phyloP scores from a whole-genome alignment of 192 early-diverging fungal species.

The Gigaspora rosea region DNA sequence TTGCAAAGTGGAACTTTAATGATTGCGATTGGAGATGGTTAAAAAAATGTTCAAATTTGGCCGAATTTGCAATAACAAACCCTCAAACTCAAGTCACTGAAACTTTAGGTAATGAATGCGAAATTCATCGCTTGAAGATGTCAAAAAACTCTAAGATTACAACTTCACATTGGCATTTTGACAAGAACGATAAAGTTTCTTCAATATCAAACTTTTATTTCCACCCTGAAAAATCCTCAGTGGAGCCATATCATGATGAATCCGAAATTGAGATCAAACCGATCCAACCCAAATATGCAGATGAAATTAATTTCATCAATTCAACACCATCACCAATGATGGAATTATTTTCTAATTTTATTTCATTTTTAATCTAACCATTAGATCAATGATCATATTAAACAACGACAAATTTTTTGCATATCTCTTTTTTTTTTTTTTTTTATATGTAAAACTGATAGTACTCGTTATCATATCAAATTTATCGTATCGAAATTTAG shows the following conservation, averaged over 20 bases:
- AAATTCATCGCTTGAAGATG: constrained; percentile 5
- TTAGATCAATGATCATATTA: too few species aligned
- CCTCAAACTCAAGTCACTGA: background rate
- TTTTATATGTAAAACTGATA: too few species aligned
- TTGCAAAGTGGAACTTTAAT: background rate
- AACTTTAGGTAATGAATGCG: background rate
- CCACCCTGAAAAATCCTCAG: background rate
- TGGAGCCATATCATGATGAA: background rate
- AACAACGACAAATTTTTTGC: too few species aligned
- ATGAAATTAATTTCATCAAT: background rate
- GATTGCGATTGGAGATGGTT: too few species aligned
- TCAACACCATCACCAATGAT: too few species aligned
- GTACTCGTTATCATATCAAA: too few species aligned
- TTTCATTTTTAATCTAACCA: too few species aligned
- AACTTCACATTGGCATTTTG: constrained; percentile 30
- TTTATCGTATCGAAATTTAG: too few species aligned
- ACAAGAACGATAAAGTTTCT: constrained; percentile 7
- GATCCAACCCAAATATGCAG: background rate
- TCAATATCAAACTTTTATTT: constrained; percentile 8
- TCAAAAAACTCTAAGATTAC: constrained; percentile 29
- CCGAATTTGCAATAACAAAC: background rate
- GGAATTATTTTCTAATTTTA: too few species aligned
- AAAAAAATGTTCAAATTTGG: too few species aligned
- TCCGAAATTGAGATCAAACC: background rate
- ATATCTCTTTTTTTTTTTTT: too few species aligned